Base-by-base conservation (phyloP, 2,329 filamentous ascomycete genomes). In the Blastomyces parvus region DNA sequence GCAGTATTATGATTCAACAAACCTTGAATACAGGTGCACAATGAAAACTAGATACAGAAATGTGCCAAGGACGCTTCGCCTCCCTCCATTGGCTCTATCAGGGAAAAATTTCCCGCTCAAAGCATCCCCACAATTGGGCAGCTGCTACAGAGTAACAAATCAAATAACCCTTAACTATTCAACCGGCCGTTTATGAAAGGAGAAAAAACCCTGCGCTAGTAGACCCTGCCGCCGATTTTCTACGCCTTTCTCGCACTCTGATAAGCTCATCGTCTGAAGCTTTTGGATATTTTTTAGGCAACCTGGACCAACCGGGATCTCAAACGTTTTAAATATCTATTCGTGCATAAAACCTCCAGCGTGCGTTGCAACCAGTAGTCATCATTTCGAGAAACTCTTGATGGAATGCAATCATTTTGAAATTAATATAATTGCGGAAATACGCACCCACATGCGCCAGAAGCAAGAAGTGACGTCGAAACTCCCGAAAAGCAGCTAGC, bases 121-220 rank as follows among this genome's bases (percentile, higher is more conserved):
- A n/a, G 27, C 30, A 25, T 27, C 36, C 36, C 55, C 55, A 9
- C 55, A 57, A 40, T 57, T 57, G 36, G 55, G 55, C 55, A 57
- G 19, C 55, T 42, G 5, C n/a, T 19, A 22, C 13, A 22, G 6
- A 38, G 22, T 25, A 22, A 36, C 36, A 27, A 57, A 42, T 42
- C 36, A 27, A 25, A 14, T 22, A 14, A n/a, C 17, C 19, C 3
- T n/a, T n/a, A n/a, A n/a, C n/a, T n/a, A n/a, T n/a, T n/a, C n/a
- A 22, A 40, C 17, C n/a, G 19, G n/a, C 55, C 19, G 36, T 25
- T 13, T 22, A 14, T 40, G 19, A 22, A 25, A 57, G n/a, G 7
- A 57, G 22, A 13, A 8, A 9, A 17, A 19, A 27, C 33, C 55
- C 55, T 42, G 55, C 36, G n/a, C 36, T 27, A 57, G 38, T 17